Base-by-base conservation (phyloP, 805 yeast species). In the Wickerhamiella azyma region DNA sequence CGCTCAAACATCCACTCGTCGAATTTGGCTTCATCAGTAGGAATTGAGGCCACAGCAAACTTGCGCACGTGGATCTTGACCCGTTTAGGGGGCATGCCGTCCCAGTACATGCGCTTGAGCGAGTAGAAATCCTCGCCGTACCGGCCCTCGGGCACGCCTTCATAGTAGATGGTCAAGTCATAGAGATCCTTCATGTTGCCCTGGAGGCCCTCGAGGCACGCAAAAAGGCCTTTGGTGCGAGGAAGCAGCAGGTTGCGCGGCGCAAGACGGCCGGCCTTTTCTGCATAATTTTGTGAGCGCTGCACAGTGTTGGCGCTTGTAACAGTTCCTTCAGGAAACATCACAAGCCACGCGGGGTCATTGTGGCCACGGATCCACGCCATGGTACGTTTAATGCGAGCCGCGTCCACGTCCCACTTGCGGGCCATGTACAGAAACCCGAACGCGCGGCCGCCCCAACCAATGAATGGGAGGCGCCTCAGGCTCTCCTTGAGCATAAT, bases 271-370 rank as follows among this genome's bases (percentile, higher is more conserved):
- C 54, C 57, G 19, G 69, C 58, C 51, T 77, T 74, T 5, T 60
- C 63, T 17, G 85, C 81, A 62, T 67, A 92, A 7, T 59, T 67
- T 14, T 66, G 68, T 8, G 88, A 76, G 48, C 74, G 73, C 2
- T 55, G 64, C 41, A 75, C 69, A 1, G 95, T 85, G 49, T 75
- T 71, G 5, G 68, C 69, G 33, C 92, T 78, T 46, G 82, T 65
- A 48, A 85, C 92, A 0, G 98, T 92, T 5, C 98, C 98, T 62
- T 92, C 98, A 1, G 98, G 98, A 64, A 81, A 92, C 24, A 92
- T 61, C 18, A 88, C 64, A 39, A 92, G 61, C 70, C 81, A 77
- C 51, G 79, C 78, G 3, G 82, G 79, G 6, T 58, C 50, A 26
- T 53, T 44, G 53, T 69, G 63, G 24, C 74, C 67, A 9, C 51